Base-by-base conservation (phyloP, 2,329 filamentous ascomycete species). In the Trichoderma afroharzianum region DNA sequence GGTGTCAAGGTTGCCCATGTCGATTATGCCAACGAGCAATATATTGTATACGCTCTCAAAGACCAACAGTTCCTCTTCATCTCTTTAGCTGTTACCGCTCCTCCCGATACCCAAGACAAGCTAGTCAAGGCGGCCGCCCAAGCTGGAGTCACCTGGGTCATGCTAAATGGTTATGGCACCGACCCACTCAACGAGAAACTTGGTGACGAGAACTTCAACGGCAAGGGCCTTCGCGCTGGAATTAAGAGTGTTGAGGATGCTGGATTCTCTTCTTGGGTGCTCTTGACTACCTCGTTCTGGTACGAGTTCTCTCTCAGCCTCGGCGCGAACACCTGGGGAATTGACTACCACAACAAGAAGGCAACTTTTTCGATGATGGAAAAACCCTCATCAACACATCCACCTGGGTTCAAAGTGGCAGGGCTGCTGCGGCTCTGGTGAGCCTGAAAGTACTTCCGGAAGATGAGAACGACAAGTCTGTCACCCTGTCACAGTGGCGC, bases 1-100 rank as follows among this genome's bases (percentile, higher is more conserved):
- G 84, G 85, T 15, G 81, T 87, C 33, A 78, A 79, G 2, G 75
- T 82, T 26, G 81, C 78, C 50, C 68, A 74, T 2, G 81, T 89
- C 21, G 81, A 86, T 76, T 87, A 87, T 73, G 78, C 81, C 50
- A 79, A 84, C 61, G 76, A 82, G 30, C 74, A 77, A 1, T 81
- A 84, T 1, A 76, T 91, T 9, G 81, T 87, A 0, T 76, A 78
- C 1, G 88, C 87, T 3, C 83, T 91, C 3, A 76, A 80, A 33
- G 87, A 82, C 71, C 87, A 90, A 72, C 83, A 91, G n/a, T 85
- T 84, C 47, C 80, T 91, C 3, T 81, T 90, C 74, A 89, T 90
- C 68, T 88, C 87, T 11, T 76, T 91, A 72, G 73, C 82, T 12
- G 76, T 79, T 0, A 73, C 62, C 0, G 87, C 85, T 0, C 81